Evolutionary conservation across 148 eudicot species (phyloP).

Genomic region (Salicornia ramosissima): DNA sequence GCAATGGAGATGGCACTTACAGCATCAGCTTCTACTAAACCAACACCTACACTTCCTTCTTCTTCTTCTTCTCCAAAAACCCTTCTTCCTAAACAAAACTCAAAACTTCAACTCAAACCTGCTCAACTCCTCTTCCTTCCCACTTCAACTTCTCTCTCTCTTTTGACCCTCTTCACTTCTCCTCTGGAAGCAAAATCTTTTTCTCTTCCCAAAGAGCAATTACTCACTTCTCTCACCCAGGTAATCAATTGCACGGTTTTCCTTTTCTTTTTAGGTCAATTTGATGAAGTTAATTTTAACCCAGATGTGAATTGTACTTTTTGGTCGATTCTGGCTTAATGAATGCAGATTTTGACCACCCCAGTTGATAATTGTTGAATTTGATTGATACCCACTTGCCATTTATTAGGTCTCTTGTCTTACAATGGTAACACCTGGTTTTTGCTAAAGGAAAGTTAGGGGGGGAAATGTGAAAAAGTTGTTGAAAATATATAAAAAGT

Average conservation of each 20-base stretch:
- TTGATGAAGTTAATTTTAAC: neutral
- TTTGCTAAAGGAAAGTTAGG: too few relatives aligned
- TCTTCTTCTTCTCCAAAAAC: constrained; percentile 37
- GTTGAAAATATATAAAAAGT: too few relatives aligned
- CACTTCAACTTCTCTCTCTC: constrained; percentile 52
- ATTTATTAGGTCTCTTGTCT: neutral
- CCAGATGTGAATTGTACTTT: neutral
- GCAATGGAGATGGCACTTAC: constrained; percentile 51
- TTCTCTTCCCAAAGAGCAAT: constrained; percentile 63
- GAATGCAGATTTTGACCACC: neutral
- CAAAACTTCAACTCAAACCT: constrained; percentile 30
- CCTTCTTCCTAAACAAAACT: constrained; percentile 23
- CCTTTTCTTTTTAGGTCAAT: neutral
- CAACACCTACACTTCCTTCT: constrained; percentile 23
- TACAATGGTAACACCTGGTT: too few relatives aligned
- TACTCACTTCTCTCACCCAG: constrained; percentile 83
- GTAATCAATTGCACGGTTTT: constrained; percentile 21
- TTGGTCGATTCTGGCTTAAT: neutral
- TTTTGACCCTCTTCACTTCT: constrained; percentile 46
- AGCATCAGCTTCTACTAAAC: constrained; percentile 56
- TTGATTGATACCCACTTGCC: constrained; percentile 4
- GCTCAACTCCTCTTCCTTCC: constrained; percentile 33
- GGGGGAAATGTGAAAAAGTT: too few relatives aligned
- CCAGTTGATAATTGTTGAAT: neutral
- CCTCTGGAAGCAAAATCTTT: constrained; percentile 61